phyloP scores from a whole-genome alignment of 176 grass and related monocot species.

The Oryza punctata region DNA sequence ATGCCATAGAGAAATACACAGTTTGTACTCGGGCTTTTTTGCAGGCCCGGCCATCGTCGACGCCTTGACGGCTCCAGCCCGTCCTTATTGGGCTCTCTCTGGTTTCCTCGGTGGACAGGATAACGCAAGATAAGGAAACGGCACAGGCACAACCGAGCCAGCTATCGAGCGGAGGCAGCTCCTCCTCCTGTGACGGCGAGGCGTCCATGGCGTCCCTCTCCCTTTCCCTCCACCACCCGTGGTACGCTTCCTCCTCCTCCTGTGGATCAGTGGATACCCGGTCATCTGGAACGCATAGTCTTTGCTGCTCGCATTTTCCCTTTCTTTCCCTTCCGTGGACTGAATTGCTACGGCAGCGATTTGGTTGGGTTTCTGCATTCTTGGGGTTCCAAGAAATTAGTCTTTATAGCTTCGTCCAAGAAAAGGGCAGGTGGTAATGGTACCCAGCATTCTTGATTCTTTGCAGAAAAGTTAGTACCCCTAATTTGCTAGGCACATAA shows the following conservation, averaged over 20 bases:
- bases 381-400: background rate
- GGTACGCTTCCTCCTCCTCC: slow-evolving; percentile 35
- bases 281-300: background rate
- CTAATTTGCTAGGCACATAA: background rate
- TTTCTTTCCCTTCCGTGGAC: background rate
- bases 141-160: background rate
- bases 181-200: slow-evolving; percentile 25
- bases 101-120: background rate
- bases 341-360: background rate
- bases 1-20: background rate
- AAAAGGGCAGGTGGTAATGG: background rate
- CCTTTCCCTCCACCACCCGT: slow-evolving; percentile 49
- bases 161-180: slow-evolving; percentile 20
- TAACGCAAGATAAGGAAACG: background rate
- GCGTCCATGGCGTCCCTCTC: slow-evolving; percentile 57
- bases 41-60: background rate
- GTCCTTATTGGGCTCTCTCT: background rate
- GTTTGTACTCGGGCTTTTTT: background rate
- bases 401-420: background rate
- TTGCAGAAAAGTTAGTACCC: background rate
- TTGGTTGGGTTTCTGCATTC: background rate
- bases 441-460: background rate
- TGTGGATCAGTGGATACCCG: background rate
- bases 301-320: background rate
- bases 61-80: background rate